phyloP scores from a whole-genome alignment of 2,329 filamentous ascomycete genomes.

The Thelonectria discophora region DNA sequence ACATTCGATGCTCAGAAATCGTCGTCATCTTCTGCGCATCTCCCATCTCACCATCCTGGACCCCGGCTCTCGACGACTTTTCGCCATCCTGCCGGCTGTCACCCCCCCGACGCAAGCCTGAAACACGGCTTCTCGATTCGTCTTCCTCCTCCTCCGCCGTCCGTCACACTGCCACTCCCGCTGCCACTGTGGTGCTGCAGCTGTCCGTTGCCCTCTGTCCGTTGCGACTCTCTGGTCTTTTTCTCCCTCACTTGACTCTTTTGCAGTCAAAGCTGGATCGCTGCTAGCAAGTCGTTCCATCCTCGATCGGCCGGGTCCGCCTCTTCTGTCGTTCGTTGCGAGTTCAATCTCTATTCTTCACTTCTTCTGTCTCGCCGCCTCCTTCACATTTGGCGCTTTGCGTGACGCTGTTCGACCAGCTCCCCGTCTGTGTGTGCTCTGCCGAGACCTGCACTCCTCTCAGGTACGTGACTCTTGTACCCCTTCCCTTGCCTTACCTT shows the following conservation, averaged over 20 bases:
- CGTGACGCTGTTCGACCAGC: constrained; percentile 11
- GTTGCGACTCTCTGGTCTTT: constrained; percentile 29
- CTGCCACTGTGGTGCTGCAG: constrained; percentile 21
- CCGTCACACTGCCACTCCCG: constrained; percentile 32
- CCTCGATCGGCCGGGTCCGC: constrained; percentile 26
- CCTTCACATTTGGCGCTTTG: constrained; percentile 7
- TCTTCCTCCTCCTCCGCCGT: constrained; percentile 25
- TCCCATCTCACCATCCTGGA: constrained; percentile 28
- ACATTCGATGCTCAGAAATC: constrained; percentile 4
- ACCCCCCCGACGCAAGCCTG: constrained; percentile 39
- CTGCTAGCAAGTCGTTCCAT: constrained; percentile 10
- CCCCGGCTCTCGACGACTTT: constrained; percentile 28
- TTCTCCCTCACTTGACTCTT: constrained; percentile 14
- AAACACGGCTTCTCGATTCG: constrained; percentile 40
- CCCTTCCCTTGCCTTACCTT: constrained; percentile 19
- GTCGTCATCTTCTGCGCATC: constrained; percentile 23
- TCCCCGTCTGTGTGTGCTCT: constrained; percentile 2
- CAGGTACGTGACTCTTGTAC: constrained; percentile 20
- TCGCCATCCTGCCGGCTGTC: constrained; percentile 31
- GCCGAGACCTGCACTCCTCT: constrained; percentile 15
- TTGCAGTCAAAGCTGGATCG: not conserved
- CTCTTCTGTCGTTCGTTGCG: constrained; percentile 37
- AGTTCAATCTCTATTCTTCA: constrained; percentile 22
- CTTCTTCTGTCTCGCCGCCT: not conserved
- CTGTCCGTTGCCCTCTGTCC: constrained; percentile 11